phyloP scores from a whole-genome alignment of 73 alveolate genomes.

The Tetrahymena borealis region DNA sequence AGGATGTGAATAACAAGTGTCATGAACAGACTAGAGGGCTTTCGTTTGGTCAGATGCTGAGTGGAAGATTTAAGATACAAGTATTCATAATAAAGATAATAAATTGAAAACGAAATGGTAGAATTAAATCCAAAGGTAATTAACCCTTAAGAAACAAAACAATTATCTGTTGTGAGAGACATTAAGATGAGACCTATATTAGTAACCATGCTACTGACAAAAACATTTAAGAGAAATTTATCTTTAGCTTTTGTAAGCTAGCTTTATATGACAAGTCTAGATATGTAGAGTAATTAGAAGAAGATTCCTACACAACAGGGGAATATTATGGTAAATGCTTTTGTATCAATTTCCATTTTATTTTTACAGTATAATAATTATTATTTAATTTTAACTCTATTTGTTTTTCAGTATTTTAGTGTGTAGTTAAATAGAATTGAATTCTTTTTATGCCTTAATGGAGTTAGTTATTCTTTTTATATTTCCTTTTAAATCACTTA shows the following conservation, averaged over 20 bases:
- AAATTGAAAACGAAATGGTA: neutral
- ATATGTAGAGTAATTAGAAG: neutral
- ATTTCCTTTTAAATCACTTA: too few species aligned
- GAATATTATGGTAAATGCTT: neutral
- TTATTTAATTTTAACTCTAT: too few species aligned
- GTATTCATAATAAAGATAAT: neutral
- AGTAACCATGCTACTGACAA: neutral
- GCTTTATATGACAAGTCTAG: neutral
- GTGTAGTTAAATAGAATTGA: too few species aligned
- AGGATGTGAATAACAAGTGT: neutral
- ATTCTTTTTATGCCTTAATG: too few species aligned
- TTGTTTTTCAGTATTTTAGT: too few species aligned
- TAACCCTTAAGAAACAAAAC: neutral
- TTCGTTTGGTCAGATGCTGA: neutral
- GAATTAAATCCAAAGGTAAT: neutral
- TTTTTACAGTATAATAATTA: too few species aligned
- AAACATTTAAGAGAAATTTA: neutral
- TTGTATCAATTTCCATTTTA: neutral
- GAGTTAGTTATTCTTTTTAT: too few species aligned
- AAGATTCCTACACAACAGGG: neutral
- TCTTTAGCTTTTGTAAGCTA: neutral
- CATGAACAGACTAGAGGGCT: neutral
- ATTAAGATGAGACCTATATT: neutral
- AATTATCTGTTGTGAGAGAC: neutral
- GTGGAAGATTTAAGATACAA: neutral